phyloP scores from a whole-genome alignment of 1,284 basidiomycete genomes.

The Ustilago nuda region DNA sequence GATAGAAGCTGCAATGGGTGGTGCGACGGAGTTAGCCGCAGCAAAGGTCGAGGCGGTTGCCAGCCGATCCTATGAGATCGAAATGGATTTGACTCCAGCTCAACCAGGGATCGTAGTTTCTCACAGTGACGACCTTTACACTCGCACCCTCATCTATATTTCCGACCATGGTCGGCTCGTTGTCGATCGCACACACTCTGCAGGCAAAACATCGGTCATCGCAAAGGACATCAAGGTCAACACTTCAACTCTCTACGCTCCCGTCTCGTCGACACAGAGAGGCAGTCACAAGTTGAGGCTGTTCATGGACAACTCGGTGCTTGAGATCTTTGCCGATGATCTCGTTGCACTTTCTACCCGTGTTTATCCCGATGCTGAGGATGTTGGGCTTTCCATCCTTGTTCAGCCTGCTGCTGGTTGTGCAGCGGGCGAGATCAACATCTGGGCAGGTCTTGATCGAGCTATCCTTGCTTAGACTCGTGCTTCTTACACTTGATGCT shows the following conservation, averaged over 20 bases:
- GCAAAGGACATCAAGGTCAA: slow-evolving; percentile 38
- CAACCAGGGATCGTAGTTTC: slow-evolving; percentile 38
- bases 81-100: slow-evolving; percentile 15
- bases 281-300: slow-evolving; percentile 34
- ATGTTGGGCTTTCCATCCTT: slow-evolving; percentile 31
- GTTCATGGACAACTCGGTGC: slow-evolving; percentile 58
- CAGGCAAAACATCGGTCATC: slow-evolving; percentile 22
- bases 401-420: neutral
- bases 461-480: slow-evolving; percentile 23
- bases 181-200: slow-evolving; percentile 39
- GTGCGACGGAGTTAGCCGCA: neutral
- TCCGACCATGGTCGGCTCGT: slow-evolving; percentile 20
- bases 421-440: neutral
- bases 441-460: slow-evolving; percentile 39
- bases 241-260: slow-evolving; percentile 29
- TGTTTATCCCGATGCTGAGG: slow-evolving; percentile 47
- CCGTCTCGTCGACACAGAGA: neutral
- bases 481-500: neutral
- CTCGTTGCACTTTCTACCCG: slow-evolving; percentile 47
- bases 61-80: slow-evolving; percentile 37
- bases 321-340: slow-evolving; percentile 58
- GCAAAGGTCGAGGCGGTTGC: slow-evolving; percentile 7
- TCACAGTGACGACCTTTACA: slow-evolving; percentile 35
- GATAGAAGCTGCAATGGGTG: slow-evolving; percentile 3
- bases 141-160: slow-evolving; percentile 35